Evolutionary conservation across 768 basidiomycete genomes (phyloP), one percentile per base, ranked within the genome.

Genomic region (Cubamyces lactineus): DNA sequence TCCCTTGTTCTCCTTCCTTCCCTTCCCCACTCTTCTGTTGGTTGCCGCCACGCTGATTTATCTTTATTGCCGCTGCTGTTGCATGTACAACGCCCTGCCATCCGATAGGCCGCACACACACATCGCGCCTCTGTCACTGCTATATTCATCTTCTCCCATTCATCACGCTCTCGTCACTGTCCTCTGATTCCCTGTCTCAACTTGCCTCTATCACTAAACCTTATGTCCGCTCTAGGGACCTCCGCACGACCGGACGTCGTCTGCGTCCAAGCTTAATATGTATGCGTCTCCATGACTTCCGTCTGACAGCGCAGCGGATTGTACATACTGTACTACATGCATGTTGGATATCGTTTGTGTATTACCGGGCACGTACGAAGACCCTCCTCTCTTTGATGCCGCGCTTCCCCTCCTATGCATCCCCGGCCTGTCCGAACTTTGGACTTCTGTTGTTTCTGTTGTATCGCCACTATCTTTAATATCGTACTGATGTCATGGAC

Each of bases 361-460:
- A 34, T 34, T 34, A 4, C 34, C 34, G 34, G 34, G 5, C 34
- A 34, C 34, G 5, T 34, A 34, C 34, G 34, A 34, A 34, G 23
- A 23, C 19, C 7, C 19, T 7, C 23, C 41, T 24, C 19, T 47
- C 46, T 4, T 47, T n/a, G 19, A 24, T 23, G 19, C 46, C 12
- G 7, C 23, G 7, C 23, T 23, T 21, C 23, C 46, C 6, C 50
- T 19, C 50, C 34, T 48, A 47, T 38, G 28, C 45, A 39, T 43
- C 41, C 28, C 24, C 41, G 13, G 24, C 53, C 26, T 28, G 24
- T 1, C 41, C 53, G 8, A 17, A 17, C 39, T 12, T 49, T 28
- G 56, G 56, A 57, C 56, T 57, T 57, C 56, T 48, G 56, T 49
- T 34, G 21, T 21, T 57, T 48, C 56, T 57, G 56, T 57, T 57